Evolutionary conservation across 2,329 filamentous ascomycete species (phyloP), one percentile per base, ranked within the genome.

Genomic region (Dryadomyces quercus-mongolicae): DNA sequence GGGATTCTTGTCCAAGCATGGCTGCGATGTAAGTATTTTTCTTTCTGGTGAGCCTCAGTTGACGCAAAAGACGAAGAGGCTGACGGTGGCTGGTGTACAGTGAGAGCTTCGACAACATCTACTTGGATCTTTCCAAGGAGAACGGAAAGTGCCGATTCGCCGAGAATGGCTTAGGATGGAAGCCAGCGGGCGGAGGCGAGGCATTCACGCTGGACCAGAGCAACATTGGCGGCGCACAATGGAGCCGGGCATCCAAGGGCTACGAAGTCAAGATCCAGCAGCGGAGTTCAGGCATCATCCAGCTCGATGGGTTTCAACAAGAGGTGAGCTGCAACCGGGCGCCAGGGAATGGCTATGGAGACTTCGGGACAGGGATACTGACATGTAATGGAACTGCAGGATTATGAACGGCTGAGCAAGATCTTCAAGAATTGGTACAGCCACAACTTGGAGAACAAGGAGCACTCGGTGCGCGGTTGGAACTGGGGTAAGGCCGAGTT

Each of bases 401-500:
- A 98, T 68, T 88, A 89, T 62, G 93, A 98, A 61, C 88, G 93
- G 54, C 74, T 96, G 15, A 80, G 76, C 71, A 96, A 95, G 68
- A 82, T 93, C 61, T 96, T 98, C 78, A 97, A 96, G 74, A 88
- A 92, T 65, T 97, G 92, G 88, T 98, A 97, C 72, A 93, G 89
- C 71, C 86, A 93, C 64, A 90, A 84, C 63, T 79, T 98, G 56
- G 91, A 97, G 68, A 88, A 82, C 68, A 89, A 88, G 69, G 93
- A 98, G 70, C 93, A 97, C 69, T 90, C 93, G 22, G 75, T 98
- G 56, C 84, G 93, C 62, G 93, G 93, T 55, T 98, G 93, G 93
- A 98, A 98, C 69, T 98, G 93, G 94, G 93, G 93, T 64, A 98
- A 97, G 72, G 88, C 89, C 60, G 93, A 98, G 64, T 95, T 98